These are phyloP conservation scores for Ascochyta rabiei DNA, from an alignment of 2,329 filamentous ascomycete species.

Conservation along the genomic window DNA sequence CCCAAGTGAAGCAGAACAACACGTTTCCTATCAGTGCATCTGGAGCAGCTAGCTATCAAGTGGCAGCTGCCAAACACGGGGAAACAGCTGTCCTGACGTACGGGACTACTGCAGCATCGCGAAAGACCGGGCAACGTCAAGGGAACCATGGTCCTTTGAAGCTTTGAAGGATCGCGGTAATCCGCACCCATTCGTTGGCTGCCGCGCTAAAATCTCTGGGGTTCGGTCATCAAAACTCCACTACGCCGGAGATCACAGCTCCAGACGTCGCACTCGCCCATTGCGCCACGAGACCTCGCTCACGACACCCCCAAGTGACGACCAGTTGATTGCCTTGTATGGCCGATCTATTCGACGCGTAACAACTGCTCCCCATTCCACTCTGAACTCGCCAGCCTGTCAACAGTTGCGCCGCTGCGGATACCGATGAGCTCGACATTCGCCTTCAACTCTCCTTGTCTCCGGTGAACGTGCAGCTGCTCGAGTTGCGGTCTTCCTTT, in stretches of 20 bases:
- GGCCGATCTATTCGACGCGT: slow-evolving; percentile 30
- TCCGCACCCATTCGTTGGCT: slow-evolving; percentile 15
- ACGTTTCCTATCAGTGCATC: slow-evolving; percentile 1
- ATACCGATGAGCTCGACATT: slow-evolving; percentile 42
- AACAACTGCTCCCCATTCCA: slow-evolving; percentile 21
- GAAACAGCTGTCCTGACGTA: slow-evolving; percentile 9
- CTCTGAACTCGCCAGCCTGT: slow-evolving; percentile 20
- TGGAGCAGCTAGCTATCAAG: slow-evolving; percentile 1
- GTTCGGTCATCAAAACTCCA: slow-evolving; percentile 28
- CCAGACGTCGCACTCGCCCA: slow-evolving; percentile 19
- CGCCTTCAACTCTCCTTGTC: slow-evolving; percentile 23
- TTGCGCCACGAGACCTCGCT: slow-evolving; percentile 26
- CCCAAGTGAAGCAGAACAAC: slow-evolving; percentile 19
- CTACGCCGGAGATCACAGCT: slow-evolving; percentile 20
- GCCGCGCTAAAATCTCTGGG: slow-evolving; percentile 30
- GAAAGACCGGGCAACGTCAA: slow-evolving; percentile 18
- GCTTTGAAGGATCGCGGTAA: slow-evolving; percentile 6
- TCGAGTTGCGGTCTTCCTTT: slow-evolving; percentile 16
- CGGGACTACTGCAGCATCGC: slow-evolving; percentile 16
- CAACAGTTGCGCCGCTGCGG: slow-evolving; percentile 21
- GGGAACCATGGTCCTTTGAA: slow-evolving; percentile 6
- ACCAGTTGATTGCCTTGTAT: slow-evolving; percentile 35
- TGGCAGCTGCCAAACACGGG: slow-evolving; percentile 15
- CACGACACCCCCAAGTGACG: slow-evolving; percentile 12
- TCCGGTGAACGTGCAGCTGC: slow-evolving; percentile 33